A percentile compares a stretch with the other conserved stretches of the same genome.
Evolutionary conservation across 169 alveolate species (phyloP).

Genomic region (Cryptosporidium muris): DNA sequence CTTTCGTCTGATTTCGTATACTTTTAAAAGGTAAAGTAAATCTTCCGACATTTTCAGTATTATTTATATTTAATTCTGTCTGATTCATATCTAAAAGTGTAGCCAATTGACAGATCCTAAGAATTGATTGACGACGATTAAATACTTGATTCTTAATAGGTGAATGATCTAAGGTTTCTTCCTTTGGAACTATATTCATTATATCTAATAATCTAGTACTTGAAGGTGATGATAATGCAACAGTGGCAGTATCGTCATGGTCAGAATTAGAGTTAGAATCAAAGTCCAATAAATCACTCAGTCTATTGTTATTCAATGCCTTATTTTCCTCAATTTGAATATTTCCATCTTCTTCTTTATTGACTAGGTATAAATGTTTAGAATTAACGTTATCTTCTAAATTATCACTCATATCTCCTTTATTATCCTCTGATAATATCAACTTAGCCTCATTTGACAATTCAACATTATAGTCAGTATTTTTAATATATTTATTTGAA

Average conservation of each 20-base stretch:
- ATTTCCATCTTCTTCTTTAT: not conserved
- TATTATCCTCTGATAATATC: constrained; percentile 12
- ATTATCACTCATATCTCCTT: not conserved
- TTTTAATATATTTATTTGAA: not conserved
- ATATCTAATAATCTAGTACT: constrained; percentile 45
- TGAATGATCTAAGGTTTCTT: constrained; percentile 13
- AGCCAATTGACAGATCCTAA: constrained; percentile 65
- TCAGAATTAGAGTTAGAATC: not conserved
- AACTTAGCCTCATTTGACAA: constrained; percentile 54
- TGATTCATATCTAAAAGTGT: constrained; percentile 33
- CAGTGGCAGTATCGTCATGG: constrained; percentile 49
- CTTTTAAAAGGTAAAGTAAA: no score
- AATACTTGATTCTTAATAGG: constrained; percentile 10
- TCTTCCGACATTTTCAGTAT: no score
- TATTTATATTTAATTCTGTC: no score
- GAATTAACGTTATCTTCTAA: not conserved
- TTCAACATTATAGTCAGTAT: constrained; percentile 1
- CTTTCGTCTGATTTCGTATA: no score
- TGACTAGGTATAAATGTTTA: not conserved
- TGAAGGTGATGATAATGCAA: constrained; percentile 69
- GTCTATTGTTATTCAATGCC: not conserved
- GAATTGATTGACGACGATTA: constrained; percentile 62
- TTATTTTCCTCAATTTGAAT: not conserved
- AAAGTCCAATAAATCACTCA: not conserved
- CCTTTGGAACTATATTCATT: constrained; percentile 3